Conservation (phyloP, 441 rosid species). For the Jatropha multifida region DNA sequence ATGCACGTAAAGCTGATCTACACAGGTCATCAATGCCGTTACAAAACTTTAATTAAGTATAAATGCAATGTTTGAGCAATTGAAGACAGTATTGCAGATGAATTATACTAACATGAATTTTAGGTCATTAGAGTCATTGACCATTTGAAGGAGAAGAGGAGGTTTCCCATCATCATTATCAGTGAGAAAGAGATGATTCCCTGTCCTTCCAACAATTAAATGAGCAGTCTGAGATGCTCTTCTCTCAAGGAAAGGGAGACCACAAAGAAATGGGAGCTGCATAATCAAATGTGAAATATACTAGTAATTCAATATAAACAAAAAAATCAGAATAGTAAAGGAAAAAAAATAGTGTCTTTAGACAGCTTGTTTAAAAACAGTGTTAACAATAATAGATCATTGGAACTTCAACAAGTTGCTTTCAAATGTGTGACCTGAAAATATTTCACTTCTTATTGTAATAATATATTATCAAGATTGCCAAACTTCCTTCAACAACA, state of each 20-base stretch:
- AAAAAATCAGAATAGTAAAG: neutral
- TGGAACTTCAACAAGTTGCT: neutral
- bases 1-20: conserved; percentile 83
- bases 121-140: conserved; percentile 59
- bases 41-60: conserved; percentile 17
- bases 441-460: conserved; percentile 9
- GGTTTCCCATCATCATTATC: conserved; percentile 70
- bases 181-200: conserved; percentile 87
- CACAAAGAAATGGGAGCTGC: conserved; percentile 88
- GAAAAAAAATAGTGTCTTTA: neutral
- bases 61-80: conserved; percentile 14
- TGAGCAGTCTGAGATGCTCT: conserved; percentile 85
- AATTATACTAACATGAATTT: conserved; percentile 67
- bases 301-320: conserved; percentile 6
- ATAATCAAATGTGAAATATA: conserved; percentile 19
- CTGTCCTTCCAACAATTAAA: conserved; percentile 82
- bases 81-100: conserved; percentile 8
- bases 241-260: conserved; percentile 85
- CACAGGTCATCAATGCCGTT: conserved; percentile 31
- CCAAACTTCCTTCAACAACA: conserved; percentile 6
- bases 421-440: neutral
- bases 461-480: conserved; percentile 11
- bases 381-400: neutral
- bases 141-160: conserved; percentile 96
- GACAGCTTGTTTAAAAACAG: neutral